Percentiles rank a stretch among this genome's conserved stretches.
Conservation (phyloP, 768 basidiomycete genomes). For the Leccinum boreale region DNA sequence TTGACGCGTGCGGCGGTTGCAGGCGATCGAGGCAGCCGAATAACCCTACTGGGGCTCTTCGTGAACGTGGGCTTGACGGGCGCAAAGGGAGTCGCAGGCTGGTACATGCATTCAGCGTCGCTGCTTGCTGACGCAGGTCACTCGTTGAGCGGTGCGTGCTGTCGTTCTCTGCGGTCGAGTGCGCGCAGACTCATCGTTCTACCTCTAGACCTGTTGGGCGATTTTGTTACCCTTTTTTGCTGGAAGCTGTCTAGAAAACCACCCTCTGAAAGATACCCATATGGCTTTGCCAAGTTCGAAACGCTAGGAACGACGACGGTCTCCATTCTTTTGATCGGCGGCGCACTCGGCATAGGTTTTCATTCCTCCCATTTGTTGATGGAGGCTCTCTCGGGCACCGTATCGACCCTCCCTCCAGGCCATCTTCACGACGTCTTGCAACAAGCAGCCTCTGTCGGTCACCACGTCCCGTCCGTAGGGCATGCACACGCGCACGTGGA, state of each 20-base stretch:
- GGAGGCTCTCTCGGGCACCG: conserved; percentile 64
- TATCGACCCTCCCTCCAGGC: conserved; percentile 62
- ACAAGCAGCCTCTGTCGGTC: conserved; percentile 51
- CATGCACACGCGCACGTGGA: conserved; percentile 55
- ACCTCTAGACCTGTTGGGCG: conserved; percentile 72
- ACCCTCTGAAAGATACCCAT: conserved; percentile 80
- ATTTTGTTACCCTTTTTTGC: conserved; percentile 86
- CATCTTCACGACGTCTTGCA: conserved; percentile 60
- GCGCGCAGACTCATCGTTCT: conserved; percentile 2
- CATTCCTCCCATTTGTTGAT: conserved; percentile 87
- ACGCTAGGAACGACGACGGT: conserved; percentile 91
- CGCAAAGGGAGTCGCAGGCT: conserved; percentile 85
- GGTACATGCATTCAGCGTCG: conserved; percentile 86
- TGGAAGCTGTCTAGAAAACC: conserved; percentile 82
- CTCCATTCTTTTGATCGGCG: conserved; percentile 80
- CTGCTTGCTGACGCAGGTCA: conserved; percentile 94
- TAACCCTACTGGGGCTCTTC: conserved; percentile 82
- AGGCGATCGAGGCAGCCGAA: conserved; percentile 80
- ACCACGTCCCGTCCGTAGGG: conserved; percentile 48
- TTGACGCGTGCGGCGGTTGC: not conserved
- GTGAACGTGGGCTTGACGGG: conserved; percentile 80
- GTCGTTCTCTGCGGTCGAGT: not conserved
- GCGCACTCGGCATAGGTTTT: conserved; percentile 80
- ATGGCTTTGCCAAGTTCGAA: conserved; percentile 92
- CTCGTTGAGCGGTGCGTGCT: conserved; percentile 73